A percentile compares a stretch with the other conserved stretches of the same genome.
Conservation (phyloP, 345 rosid genomes). For the Moricandia arvensis region DNA sequence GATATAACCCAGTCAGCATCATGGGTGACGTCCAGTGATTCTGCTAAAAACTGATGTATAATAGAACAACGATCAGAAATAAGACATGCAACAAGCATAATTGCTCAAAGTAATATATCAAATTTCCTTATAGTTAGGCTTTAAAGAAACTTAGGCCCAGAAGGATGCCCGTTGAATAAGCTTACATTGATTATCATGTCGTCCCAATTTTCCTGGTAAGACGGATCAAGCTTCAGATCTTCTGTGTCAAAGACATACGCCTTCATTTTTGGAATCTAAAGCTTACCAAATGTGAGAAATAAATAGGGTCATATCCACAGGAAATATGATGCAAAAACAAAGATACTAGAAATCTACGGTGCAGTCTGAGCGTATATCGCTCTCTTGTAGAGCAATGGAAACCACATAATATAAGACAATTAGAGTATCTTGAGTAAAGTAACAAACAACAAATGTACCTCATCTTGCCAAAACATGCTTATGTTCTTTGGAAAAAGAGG, state of each 20-base stretch:
- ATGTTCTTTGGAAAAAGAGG: slow-evolving; percentile 89
- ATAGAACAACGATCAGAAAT: slow-evolving; percentile 20
- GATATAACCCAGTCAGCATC: slow-evolving; percentile 79
- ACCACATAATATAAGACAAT: background rate
- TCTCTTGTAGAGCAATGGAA: background rate
- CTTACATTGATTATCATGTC: slow-evolving; percentile 96
- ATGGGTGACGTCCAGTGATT: slow-evolving; percentile 93
- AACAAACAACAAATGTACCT: slow-evolving; percentile 55
- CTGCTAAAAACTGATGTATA: slow-evolving; percentile 87
- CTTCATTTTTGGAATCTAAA: slow-evolving; percentile 99
- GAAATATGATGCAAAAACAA: slow-evolving; percentile 1
- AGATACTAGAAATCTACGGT: slow-evolving; percentile 1
- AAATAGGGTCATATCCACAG: slow-evolving; percentile 41
- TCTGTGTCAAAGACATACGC: slow-evolving; percentile 94
- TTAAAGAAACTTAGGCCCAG: background rate
- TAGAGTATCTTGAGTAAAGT: slow-evolving; percentile 17
- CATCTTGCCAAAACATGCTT: slow-evolving; percentile 95
- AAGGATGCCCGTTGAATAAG: slow-evolving; percentile 15
- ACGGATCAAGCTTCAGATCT: slow-evolving; percentile 89
- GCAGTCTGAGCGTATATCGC: background rate
- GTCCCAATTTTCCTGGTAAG: slow-evolving; percentile 95
- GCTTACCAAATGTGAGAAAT: slow-evolving; percentile 66
- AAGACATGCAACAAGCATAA: slow-evolving; percentile 10
- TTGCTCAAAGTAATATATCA: background rate
- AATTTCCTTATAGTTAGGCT: background rate